Evolutionary conservation across 2,329 filamentous ascomycete genomes (phyloP).

Genomic region (Colletotrichum sp.): DNA sequence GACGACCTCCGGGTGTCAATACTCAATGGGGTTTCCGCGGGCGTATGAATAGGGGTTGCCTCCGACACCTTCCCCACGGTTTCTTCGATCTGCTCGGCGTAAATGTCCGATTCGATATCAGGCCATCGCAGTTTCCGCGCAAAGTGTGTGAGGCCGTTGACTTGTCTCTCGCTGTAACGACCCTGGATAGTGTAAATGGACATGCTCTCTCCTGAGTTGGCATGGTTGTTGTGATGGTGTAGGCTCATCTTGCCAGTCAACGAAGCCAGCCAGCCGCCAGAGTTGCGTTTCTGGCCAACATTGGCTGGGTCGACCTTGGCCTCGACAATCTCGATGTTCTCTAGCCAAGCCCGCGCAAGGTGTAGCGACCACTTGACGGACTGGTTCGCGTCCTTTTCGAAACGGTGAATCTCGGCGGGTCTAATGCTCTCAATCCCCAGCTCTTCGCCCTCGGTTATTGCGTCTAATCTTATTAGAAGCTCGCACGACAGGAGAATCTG

Average conservation of each 20-base stretch:
- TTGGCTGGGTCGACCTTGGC: slow-evolving; percentile 23
- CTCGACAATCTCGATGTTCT: slow-evolving; percentile 65
- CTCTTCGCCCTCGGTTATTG: slow-evolving; percentile 65
- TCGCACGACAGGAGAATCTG: slow-evolving; percentile 71
- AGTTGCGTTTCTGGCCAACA: slow-evolving; percentile 26
- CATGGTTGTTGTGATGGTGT: slow-evolving; percentile 33
- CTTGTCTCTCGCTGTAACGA: slow-evolving; percentile 61
- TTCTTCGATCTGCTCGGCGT: slow-evolving; percentile 52
- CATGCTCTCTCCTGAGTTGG: slow-evolving; percentile 27
- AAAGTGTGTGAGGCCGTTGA: slow-evolving; percentile 67
- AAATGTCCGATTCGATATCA: slow-evolving; percentile 58
- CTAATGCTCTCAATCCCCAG: slow-evolving; percentile 55
- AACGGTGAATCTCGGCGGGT: slow-evolving; percentile 62
- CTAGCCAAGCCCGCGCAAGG: slow-evolving; percentile 69
- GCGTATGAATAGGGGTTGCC: slow-evolving; percentile 44
- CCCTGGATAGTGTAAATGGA: slow-evolving; percentile 57
- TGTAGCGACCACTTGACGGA: slow-evolving; percentile 73
- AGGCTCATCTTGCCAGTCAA: slow-evolving; percentile 60
- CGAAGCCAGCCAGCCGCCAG: slow-evolving; percentile 59
- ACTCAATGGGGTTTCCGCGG: slow-evolving; percentile 37
- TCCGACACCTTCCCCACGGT: slow-evolving; percentile 50
- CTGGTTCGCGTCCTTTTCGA: slow-evolving; percentile 65
- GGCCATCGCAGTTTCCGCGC: slow-evolving; percentile 68
- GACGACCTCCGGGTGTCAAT: slow-evolving; percentile 44
- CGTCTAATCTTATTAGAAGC: slow-evolving; percentile 68